phyloP scores from a whole-genome alignment of 345 rosid genomes.

The Raphanus raphanistrum region DNA sequence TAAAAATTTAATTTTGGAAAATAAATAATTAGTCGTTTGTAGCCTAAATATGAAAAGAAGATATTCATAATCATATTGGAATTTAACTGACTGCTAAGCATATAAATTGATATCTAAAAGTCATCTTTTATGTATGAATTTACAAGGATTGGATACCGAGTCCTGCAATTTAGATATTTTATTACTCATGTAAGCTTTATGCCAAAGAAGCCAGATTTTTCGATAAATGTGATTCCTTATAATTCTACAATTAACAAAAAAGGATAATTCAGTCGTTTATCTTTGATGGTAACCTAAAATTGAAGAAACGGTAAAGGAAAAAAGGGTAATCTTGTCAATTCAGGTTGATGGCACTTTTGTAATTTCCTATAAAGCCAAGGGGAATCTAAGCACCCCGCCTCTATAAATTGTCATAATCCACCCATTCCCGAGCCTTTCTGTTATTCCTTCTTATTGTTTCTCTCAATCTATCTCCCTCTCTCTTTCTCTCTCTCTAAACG shows the following conservation, averaged over 20 bases:
- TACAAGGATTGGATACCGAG: background rate
- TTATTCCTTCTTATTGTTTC: background rate
- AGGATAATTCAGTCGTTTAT: background rate
- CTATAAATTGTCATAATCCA: slow-evolving; percentile 42
- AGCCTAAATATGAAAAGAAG: background rate
- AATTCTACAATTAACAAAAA: background rate
- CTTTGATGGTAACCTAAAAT: slow-evolving; percentile 16
- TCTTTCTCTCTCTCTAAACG: background rate
- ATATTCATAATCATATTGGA: background rate
- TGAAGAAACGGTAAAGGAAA: slow-evolving; percentile 32
- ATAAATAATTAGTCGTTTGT: background rate
- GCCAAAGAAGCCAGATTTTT: background rate
- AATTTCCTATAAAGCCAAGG: background rate
- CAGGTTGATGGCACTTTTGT: slow-evolving; percentile 18
- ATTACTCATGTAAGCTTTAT: background rate
- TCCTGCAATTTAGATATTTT: background rate
- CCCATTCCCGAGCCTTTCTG: background rate
- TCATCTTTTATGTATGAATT: background rate
- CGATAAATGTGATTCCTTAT: background rate
- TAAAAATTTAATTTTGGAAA: background rate
- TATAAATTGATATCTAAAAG: background rate
- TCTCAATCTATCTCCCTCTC: background rate
- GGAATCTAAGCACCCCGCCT: background rate
- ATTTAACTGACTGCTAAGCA: background rate
- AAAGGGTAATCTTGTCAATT: slow-evolving; percentile 38